Evolutionary conservation across 108 stramenopile species (phyloP).

Genomic region (Chaetoceros muelleri): DNA sequence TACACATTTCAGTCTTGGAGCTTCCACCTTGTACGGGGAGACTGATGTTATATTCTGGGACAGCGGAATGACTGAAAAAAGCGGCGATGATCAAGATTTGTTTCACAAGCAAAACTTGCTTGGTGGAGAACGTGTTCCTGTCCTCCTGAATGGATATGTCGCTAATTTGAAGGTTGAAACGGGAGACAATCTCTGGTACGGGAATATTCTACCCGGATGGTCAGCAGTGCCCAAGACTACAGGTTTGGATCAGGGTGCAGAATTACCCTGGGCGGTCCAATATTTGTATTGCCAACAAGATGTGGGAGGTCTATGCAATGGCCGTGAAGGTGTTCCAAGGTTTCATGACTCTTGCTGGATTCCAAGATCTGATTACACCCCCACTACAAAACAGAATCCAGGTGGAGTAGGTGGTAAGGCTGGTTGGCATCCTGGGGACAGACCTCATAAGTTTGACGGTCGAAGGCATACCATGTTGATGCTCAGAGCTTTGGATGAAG

Average conservation of each 20-base stretch:
- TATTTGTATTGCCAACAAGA: conserved; percentile 16
- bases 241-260: conserved; percentile 7
- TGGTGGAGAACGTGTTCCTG: conserved; percentile 29
- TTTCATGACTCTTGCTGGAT: conserved; percentile 37
- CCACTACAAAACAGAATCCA: conserved; percentile 8
- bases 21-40: conserved; percentile 23
- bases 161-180: conserved; percentile 3
- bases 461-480: conserved; percentile 25
- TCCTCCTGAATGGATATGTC: conserved; percentile 9
- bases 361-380: conserved; percentile 19
- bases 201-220: conserved; percentile 7
- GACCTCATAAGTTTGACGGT: conserved; percentile 22
- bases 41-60: conserved; percentile 30
- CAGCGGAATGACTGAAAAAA: conserved; percentile 22
- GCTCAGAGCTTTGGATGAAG: conserved; percentile 25
- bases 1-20: conserved; percentile 24
- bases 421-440: conserved; percentile 24
- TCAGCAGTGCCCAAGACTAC: neutral
- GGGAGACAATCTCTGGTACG: conserved; percentile 5
- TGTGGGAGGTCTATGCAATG: conserved; percentile 11
- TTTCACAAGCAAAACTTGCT: conserved; percentile 32
- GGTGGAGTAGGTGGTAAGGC: conserved; percentile 20
- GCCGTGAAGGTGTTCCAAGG: neutral
- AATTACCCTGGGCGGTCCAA: conserved; percentile 24
- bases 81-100: conserved; percentile 12